Conservation (phyloP, 2,329 filamentous ascomycete genomes). For the Leptoxyphium fumago region DNA sequence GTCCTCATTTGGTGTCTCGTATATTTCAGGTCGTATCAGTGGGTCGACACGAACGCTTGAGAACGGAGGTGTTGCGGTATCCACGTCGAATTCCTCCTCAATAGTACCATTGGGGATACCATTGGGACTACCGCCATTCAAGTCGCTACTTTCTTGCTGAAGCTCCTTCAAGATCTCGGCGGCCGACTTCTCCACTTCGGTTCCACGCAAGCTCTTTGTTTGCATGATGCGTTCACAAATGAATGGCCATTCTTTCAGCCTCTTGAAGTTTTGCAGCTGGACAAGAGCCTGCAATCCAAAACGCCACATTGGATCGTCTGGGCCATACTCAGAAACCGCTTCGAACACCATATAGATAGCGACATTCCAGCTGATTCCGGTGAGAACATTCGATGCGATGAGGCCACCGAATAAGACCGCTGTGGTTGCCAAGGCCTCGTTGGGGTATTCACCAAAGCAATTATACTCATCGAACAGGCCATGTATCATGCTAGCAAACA, state of each 20-base stretch:
- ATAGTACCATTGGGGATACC: slow-evolving; percentile 58
- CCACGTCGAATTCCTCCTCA: slow-evolving; percentile 45
- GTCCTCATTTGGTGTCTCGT: slow-evolving; percentile 71
- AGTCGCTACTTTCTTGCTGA: slow-evolving; percentile 11
- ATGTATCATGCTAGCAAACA: slow-evolving; percentile 97
- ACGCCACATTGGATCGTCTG: slow-evolving; percentile 89
- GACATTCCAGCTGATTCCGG: slow-evolving; percentile 78
- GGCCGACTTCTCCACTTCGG: slow-evolving; percentile 36
- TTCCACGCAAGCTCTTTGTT: slow-evolving; percentile 67
- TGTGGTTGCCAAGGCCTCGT: slow-evolving; percentile 91
- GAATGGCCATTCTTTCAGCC: slow-evolving; percentile 86
- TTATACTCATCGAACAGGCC: slow-evolving; percentile 94
- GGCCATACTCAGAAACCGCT: slow-evolving; percentile 70
- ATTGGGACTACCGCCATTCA: slow-evolving; percentile 18
- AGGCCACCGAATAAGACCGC: slow-evolving; percentile 94
- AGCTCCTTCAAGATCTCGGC: slow-evolving; percentile 17
- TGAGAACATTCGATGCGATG: slow-evolving; percentile 84
- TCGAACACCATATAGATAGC: slow-evolving; percentile 98
- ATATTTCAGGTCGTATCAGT: slow-evolving; percentile 46
- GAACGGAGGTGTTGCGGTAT: slow-evolving; percentile 58
- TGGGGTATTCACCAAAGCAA: slow-evolving; percentile 86
- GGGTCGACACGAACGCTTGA: slow-evolving; percentile 63
- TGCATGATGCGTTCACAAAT: slow-evolving; percentile 77
- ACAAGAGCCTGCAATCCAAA: slow-evolving; percentile 92
- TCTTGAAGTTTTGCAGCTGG: slow-evolving; percentile 46